Conservation (phyloP, 371 early-diverging fungal species). For the Polyrhizophydium stewartii region DNA sequence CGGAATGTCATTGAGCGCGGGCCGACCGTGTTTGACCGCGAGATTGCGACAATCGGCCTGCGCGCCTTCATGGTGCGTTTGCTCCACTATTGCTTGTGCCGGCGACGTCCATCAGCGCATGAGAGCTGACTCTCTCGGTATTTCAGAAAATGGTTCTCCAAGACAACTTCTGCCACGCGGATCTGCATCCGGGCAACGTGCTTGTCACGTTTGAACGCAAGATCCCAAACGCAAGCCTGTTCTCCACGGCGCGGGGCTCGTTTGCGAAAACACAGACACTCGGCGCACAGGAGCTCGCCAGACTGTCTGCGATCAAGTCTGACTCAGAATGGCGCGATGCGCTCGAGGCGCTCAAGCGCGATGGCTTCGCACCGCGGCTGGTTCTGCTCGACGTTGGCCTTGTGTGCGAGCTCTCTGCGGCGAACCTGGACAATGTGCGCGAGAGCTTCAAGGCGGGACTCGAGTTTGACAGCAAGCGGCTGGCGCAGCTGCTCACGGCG, state of each 20-base stretch:
- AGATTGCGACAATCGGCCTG: slow-evolving; percentile 69
- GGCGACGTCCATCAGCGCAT: not conserved
- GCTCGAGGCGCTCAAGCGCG: slow-evolving; percentile 24
- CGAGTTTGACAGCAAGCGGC: slow-evolving; percentile 73
- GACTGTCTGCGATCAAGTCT: not conserved
- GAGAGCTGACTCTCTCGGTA: not conserved
- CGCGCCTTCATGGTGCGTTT: slow-evolving; percentile 52
- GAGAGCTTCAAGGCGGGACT: slow-evolving; percentile 83
- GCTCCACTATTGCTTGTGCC: no score
- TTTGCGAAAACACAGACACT: no score
- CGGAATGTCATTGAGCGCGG: slow-evolving; percentile 59
- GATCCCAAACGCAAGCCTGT: no score
- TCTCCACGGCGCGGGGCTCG: no score
- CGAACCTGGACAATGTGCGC: slow-evolving; percentile 73
- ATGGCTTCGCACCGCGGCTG: slow-evolving; percentile 73
- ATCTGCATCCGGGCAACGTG: slow-evolving; percentile 90
- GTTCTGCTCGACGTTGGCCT: slow-evolving; percentile 90
- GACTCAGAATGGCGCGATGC: not conserved
- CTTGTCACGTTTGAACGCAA: slow-evolving; percentile 68
- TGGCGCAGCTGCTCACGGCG: slow-evolving; percentile 82
- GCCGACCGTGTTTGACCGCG: slow-evolving; percentile 55
- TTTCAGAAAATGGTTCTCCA: slow-evolving; percentile 75
- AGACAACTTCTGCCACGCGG: slow-evolving; percentile 91
- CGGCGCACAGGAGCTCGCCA: not conserved
- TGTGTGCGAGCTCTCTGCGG: slow-evolving; percentile 63